Evolutionary conservation across 805 yeast genomes (phyloP), one percentile per base, ranked within the genome.

Genomic region (Vanderwaltozyma verrucispora): DNA sequence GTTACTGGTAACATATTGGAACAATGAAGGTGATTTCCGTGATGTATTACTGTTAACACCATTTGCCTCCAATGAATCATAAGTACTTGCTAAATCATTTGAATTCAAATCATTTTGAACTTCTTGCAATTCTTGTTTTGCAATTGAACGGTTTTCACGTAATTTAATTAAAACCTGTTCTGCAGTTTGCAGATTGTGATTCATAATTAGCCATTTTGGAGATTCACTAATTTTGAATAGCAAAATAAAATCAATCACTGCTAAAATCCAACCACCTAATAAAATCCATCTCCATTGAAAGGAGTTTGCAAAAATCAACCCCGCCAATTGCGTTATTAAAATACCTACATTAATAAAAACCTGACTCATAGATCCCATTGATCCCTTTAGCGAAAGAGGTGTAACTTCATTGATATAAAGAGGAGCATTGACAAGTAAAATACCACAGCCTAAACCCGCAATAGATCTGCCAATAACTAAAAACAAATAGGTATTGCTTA

Each of bases 281-380:
- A 92, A 62, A 7, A 89, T 66, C 33, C 56, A 63, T 46, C 96
- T 69, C 97, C 97, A 92, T 32, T 71, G 65, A 26, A 63, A 60
- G 31, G 72, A 67, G 38, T 73, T 76, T 17, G 92, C 75, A 76
- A 80, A 80, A 21, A 52, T 46, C 9, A 84, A 64, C 0, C 96
- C 94, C 13, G 84, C 57, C 3, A 76, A 43, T 60, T 89, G 97
- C 0, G 95, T 82, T 16, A 77, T 42, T 28, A 89, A 63, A 33
- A 92, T 92, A 1, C 98, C 98, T 16, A 80, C 46, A 50, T 88
- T 92, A 40, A 87, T 79, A 20, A 82, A 75, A 2, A 86, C 80
- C 62, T 92, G 98, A 44, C 82, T 83, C 83, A 85, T 78, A 14
- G 94, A 73, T 1, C 98, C 98, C 39, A 92, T 67, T 13, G 78